These are phyloP conservation scores for Musa acuminata DNA, from an alignment of 176 grass and related monocot species.

Conservation along the genomic window DNA sequence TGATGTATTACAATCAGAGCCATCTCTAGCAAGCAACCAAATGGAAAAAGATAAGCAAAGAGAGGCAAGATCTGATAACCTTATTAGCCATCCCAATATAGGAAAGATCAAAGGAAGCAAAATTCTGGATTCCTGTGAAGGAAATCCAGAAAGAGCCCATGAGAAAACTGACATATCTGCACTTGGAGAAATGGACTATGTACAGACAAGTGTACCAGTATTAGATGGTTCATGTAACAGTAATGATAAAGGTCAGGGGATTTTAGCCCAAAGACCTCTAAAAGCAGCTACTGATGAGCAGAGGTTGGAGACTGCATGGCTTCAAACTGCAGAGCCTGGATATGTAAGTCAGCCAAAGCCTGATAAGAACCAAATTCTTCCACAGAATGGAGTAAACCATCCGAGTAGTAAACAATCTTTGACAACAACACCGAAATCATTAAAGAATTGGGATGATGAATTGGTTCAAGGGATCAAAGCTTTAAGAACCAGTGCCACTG, in stretches of 20 bases:
- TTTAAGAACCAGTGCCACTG: constrained; percentile 40
- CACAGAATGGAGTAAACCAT: constrained; percentile 25
- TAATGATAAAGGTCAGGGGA: constrained; percentile 25
- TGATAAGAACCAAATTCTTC: constrained; percentile 45
- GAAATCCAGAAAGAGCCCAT: constrained; percentile 8
- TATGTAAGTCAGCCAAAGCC: constrained; percentile 32
- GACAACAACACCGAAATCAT: constrained; percentile 19
- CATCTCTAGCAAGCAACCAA: background rate
- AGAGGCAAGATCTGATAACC: constrained; percentile 14
- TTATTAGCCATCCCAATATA: constrained; percentile 28
- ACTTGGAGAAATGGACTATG: constrained; percentile 4
- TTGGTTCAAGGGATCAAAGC: constrained; percentile 42
- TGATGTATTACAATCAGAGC: constrained; percentile 10
- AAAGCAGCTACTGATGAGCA: constrained; percentile 37
- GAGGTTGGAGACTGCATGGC: constrained; percentile 78
- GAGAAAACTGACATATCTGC: constrained; percentile 17
- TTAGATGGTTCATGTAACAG: background rate
- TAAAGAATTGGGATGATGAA: constrained; percentile 38
- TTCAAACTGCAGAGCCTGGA: constrained; percentile 39
- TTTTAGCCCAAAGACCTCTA: constrained; percentile 13
- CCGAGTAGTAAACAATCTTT: constrained; percentile 22
- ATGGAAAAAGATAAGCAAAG: constrained; percentile 18
- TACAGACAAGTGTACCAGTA: constrained; percentile 1
- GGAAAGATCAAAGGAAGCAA: constrained; percentile 33
- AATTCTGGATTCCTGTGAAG: constrained; percentile 29